A percentile compares a stretch with the other conserved stretches of the same genome.
Conservation (phyloP, 1,139 yeast genomes). For the Suhomyces choctaworum region DNA sequence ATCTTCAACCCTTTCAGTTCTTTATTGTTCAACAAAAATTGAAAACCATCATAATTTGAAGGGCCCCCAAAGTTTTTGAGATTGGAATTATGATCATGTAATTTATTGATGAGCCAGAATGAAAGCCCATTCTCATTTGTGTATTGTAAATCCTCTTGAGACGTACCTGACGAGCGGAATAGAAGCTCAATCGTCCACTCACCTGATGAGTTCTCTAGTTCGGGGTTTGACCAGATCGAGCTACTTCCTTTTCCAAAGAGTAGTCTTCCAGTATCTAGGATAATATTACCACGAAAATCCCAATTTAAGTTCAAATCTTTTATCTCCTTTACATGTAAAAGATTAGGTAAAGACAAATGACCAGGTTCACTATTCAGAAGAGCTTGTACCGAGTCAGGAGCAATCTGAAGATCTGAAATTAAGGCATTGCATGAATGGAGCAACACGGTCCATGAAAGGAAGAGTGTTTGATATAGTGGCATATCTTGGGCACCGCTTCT, state of each 20-base stretch:
- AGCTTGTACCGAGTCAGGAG: neutral
- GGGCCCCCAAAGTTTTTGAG: slow-evolving; percentile 52
- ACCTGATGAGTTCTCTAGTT: slow-evolving; percentile 30
- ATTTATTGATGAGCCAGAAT: slow-evolving; percentile 46
- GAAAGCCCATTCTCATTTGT: slow-evolving; percentile 47
- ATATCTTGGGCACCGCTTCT: too few relatives aligned
- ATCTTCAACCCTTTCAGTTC: slow-evolving; percentile 55
- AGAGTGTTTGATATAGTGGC: too few relatives aligned
- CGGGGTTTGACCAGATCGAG: slow-evolving; percentile 49
- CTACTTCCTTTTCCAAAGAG: slow-evolving; percentile 34
- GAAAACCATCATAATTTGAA: slow-evolving; percentile 58
- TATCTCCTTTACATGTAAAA: slow-evolving; percentile 26
- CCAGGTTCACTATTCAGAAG: slow-evolving; percentile 18
- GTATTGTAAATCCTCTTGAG: slow-evolving; percentile 27
- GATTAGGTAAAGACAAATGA: slow-evolving; percentile 36
- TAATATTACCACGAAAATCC: slow-evolving; percentile 29
- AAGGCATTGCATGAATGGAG: neutral
- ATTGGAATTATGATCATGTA: slow-evolving; percentile 24
- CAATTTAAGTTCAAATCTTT: slow-evolving; percentile 30
- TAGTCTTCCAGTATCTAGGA: slow-evolving; percentile 42
- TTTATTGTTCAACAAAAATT: slow-evolving; percentile 50
- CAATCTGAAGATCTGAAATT: neutral
- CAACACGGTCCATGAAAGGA: too few relatives aligned
- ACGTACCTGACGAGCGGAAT: slow-evolving; percentile 56
- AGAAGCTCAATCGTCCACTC: slow-evolving; percentile 64